A percentile compares a stretch with the other conserved stretches of the same genome.
These are phyloP conservation scores for Cytospora piceae DNA, from an alignment of 2,329 filamentous ascomycete genomes.

Conservation along the genomic window DNA sequence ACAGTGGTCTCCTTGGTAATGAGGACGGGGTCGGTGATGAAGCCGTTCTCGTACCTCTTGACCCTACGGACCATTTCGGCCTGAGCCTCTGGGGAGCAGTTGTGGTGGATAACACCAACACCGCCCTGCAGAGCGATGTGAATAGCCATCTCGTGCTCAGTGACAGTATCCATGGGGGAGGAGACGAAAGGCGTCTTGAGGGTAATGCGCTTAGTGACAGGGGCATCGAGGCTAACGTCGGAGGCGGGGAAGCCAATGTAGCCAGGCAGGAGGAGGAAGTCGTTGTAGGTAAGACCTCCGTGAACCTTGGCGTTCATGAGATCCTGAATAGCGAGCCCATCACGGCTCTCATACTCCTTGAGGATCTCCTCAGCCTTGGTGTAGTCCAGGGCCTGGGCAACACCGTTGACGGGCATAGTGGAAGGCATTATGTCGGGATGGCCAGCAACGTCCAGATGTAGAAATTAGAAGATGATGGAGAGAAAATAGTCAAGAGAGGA, in stretches of 20 bases:
- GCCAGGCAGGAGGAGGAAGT: constrained; percentile 94
- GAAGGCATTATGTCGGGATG: constrained; percentile 66
- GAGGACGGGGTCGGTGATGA: constrained; percentile 94
- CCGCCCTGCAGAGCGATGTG: constrained; percentile 90
- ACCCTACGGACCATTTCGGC: constrained; percentile 99
- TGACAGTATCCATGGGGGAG: constrained; percentile 99
- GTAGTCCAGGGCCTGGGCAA: constrained; percentile 70
- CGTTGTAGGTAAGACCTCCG: constrained; percentile 97
- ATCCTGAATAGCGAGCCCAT: constrained; percentile 86
- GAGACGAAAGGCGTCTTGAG: constrained; percentile 97
- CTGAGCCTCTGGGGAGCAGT: constrained; percentile 96
- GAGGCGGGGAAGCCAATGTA: constrained; percentile 98
- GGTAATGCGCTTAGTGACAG: constrained; percentile 91
- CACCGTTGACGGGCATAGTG: constrained; percentile 49
- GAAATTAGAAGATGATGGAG: constrained; percentile 8
- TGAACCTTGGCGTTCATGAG: constrained; percentile 90
- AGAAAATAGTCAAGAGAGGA: constrained; percentile 27
- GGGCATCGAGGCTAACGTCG: constrained; percentile 84
- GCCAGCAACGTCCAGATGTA: constrained; percentile 32
- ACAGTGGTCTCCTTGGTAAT: constrained; percentile 87
- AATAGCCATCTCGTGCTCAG: constrained; percentile 99
- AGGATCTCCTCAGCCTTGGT: constrained; percentile 78
- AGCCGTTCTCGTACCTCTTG: constrained; percentile 99
- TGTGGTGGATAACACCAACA: constrained; percentile 97
- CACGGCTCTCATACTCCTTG: constrained; percentile 75